Evolutionary conservation across 176 grass and related monocot genomes (phyloP).

Genomic region (Dendrocalamus sinicus): DNA sequence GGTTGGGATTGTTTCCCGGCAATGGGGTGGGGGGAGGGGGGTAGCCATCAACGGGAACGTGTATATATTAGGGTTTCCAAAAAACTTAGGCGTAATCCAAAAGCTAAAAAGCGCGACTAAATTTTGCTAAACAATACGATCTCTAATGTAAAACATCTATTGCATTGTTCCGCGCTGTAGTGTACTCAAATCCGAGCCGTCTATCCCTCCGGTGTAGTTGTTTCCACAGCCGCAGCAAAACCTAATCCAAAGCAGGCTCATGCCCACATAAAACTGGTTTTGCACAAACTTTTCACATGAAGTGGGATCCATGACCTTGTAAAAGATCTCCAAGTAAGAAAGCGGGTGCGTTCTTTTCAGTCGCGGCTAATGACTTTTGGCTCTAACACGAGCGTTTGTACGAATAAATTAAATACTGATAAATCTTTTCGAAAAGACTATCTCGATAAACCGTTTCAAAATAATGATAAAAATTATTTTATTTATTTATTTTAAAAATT

Average conservation of each 20-base stretch:
- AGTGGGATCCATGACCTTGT: not conserved
- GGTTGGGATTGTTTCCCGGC: too few relatives aligned
- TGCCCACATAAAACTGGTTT: not conserved
- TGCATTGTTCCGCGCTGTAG: not conserved
- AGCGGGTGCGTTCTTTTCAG: not conserved
- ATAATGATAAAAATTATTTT: too few relatives aligned
- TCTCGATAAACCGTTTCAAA: too few relatives aligned
- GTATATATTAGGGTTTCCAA: not conserved
- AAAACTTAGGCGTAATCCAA: not conserved
- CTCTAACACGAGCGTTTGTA: rapidly evolving
- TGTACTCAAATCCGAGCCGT: not conserved
- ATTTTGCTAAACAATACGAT: not conserved
- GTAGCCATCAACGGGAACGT: not conserved
- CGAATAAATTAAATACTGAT: too few relatives aligned
- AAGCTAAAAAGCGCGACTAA: not conserved
- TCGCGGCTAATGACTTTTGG: too few relatives aligned
- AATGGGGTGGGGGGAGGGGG: not conserved
- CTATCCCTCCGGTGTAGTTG: not conserved
- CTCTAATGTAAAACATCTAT: not conserved
- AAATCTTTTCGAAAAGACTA: too few relatives aligned
- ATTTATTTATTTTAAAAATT: too few relatives aligned
- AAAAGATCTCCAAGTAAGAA: not conserved
- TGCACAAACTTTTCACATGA: not conserved
- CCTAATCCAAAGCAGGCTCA: not conserved
- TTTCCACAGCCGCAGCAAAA: not conserved